Conservation (phyloP, 2,329 filamentous ascomycete species). For the Aspergillus sp. region DNA sequence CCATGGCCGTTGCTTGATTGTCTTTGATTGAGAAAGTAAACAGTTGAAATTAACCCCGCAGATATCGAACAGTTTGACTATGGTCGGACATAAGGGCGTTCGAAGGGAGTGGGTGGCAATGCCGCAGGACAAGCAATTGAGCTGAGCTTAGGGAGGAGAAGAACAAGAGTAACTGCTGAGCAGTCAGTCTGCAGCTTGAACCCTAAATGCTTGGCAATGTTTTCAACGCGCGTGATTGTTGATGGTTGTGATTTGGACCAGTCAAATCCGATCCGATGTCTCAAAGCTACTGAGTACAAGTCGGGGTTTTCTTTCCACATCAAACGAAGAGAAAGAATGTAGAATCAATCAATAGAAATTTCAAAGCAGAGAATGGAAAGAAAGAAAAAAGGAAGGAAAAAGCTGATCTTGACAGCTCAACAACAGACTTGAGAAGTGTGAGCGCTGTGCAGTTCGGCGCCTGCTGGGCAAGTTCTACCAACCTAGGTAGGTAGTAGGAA, state of each 20-base stretch:
- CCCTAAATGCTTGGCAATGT: neutral
- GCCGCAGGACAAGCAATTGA: neutral
- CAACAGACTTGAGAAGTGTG: too few relatives aligned
- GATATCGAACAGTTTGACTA: neutral
- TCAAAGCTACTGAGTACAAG: neutral
- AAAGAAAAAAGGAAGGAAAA: too few relatives aligned
- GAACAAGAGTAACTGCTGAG: neutral
- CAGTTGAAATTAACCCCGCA: neutral
- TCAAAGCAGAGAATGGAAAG: too few relatives aligned
- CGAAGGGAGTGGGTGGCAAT: neutral
- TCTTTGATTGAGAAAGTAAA: neutral
- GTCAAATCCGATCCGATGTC: neutral
- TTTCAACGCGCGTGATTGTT: neutral
- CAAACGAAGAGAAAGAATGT: neutral
- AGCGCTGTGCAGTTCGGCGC: neutral
- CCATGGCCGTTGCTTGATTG: neutral
- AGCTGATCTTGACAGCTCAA: too few relatives aligned
- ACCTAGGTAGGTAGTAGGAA: too few relatives aligned
- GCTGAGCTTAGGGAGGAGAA: neutral
- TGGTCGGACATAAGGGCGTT: neutral
- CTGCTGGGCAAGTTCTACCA: neutral
- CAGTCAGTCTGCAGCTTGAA: neutral
- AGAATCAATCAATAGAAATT: neutral
- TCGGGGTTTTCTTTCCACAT: neutral
- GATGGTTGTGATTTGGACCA: neutral